Conservation (phyloP, 495 filamentous ascomycete genomes). For the Hyaloscypha hepaticicola region DNA sequence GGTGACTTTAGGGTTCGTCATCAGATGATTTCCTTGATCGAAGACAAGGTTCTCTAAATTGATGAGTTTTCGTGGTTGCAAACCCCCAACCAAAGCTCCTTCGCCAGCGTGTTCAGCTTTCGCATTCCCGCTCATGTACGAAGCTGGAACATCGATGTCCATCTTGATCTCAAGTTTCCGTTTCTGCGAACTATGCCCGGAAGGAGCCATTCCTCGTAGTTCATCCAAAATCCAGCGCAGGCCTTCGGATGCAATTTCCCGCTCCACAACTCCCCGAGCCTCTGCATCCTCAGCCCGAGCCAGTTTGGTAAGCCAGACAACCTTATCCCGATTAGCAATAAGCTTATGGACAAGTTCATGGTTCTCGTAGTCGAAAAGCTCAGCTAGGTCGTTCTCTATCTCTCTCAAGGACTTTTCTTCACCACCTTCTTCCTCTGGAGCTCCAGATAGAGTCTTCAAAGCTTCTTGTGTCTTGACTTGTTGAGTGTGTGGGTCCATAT, state of each 20-base stretch:
- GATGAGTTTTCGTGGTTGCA: slow-evolving; percentile 83
- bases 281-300: slow-evolving; percentile 79
- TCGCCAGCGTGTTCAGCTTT: slow-evolving; percentile 48
- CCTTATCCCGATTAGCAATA: slow-evolving; percentile 86
- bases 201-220: slow-evolving; percentile 61
- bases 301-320: slow-evolving; percentile 93
- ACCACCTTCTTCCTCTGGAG: slow-evolving; percentile 66
- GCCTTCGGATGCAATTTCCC: slow-evolving; percentile 87
- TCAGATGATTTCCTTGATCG: slow-evolving; percentile 96
- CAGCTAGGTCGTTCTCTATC: slow-evolving; percentile 97
- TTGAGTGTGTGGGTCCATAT: slow-evolving; percentile 85
- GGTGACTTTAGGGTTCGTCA: slow-evolving; percentile 95
- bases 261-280: slow-evolving; percentile 75
- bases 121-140: slow-evolving; percentile 44
- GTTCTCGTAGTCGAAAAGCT: slow-evolving; percentile 95
- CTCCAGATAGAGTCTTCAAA: slow-evolving; percentile 74
- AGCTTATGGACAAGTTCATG: slow-evolving; percentile 90
- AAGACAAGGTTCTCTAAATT: slow-evolving; percentile 96
- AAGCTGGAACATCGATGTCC: slow-evolving; percentile 81
- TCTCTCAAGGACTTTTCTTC: slow-evolving; percentile 82
- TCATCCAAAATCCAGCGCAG: slow-evolving; percentile 85
- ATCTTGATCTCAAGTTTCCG: slow-evolving; percentile 85
- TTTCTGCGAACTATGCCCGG: slow-evolving; percentile 55
- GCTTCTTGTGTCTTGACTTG: slow-evolving; percentile 84
- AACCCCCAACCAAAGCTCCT: slow-evolving; percentile 68